Conservation (phyloP, 2,329 filamentous ascomycete genomes). For the Neurospora sp. region DNA sequence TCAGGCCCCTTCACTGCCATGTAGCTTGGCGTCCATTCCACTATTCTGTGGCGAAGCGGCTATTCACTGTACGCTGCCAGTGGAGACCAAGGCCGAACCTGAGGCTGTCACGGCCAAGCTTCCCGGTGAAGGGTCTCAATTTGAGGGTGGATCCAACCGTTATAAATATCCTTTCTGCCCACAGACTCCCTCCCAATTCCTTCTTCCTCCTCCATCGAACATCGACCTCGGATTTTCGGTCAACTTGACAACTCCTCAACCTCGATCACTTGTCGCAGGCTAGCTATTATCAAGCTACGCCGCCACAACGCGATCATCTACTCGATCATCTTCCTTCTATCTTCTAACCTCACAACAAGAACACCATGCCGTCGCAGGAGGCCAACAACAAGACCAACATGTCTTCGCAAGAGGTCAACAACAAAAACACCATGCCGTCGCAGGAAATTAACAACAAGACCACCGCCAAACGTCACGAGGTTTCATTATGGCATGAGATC, state of each 20-base stretch:
- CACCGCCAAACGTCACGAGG: neutral
- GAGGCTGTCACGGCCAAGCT: neutral
- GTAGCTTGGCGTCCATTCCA: neutral
- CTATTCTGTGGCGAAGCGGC: neutral
- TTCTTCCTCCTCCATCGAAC: neutral
- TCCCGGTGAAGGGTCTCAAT: neutral
- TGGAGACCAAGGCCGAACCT: neutral
- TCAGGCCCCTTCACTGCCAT: neutral
- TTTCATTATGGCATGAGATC: neutral
- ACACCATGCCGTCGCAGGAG: fast-evolving
- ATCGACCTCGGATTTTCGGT: neutral
- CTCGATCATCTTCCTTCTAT: neutral
- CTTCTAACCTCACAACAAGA: neutral
- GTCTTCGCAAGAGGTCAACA: neutral
- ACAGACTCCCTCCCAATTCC: neutral
- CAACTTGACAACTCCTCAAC: neutral
- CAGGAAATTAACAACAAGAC: neutral
- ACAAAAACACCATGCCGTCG: neutral
- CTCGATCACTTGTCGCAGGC: neutral
- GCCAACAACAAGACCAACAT: neutral
- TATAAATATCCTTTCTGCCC: neutral
- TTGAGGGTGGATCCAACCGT: neutral
- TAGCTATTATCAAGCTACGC: neutral
- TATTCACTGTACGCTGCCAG: neutral
- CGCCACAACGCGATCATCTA: neutral